phyloP scores from a whole-genome alignment of 2,329 filamentous ascomycete species.

The Myriosclerotinia scirpicola region DNA sequence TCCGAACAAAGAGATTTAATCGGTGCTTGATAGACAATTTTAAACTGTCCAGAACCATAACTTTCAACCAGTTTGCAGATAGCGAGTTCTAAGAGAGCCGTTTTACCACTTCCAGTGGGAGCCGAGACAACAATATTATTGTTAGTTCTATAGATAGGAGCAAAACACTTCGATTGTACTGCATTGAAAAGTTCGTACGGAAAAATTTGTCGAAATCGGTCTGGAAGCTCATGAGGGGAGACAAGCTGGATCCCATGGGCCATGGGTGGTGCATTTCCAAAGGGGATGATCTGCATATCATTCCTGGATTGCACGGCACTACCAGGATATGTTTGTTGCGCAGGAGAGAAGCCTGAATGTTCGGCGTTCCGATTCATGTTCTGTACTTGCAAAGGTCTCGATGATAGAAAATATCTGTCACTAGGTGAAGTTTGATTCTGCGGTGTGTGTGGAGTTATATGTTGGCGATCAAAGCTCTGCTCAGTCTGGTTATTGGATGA shows the following conservation, averaged over 20 bases:
- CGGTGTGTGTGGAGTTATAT: conserved; percentile 14
- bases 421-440: conserved; percentile 14
- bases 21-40: conserved; percentile 81
- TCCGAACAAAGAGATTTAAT: conserved; percentile 83
- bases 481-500: not conserved
- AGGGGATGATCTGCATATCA: conserved; percentile 26
- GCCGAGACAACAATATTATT: conserved; percentile 79
- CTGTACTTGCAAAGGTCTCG: not conserved
- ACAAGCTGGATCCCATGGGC: conserved; percentile 57
- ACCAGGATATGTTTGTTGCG: not conserved
- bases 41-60: conserved; percentile 62
- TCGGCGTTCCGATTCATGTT: conserved; percentile 1
- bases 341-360: not conserved
- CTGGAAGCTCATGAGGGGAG: conserved; percentile 61
- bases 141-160: conserved; percentile 61
- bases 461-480: not conserved
- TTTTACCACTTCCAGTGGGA: conserved; percentile 85
- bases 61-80: conserved; percentile 69
- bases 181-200: conserved; percentile 76
- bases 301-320: not conserved
- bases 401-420: not conserved
- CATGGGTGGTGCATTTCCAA: conserved; percentile 38
- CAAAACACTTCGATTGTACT: conserved; percentile 78
- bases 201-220: conserved; percentile 69
- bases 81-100: conserved; percentile 75